A percentile compares a stretch with the other conserved stretches of the same genome.
Evolutionary conservation across 805 yeast species (phyloP).

Genomic region (Saccharomycopsis sp.): DNA sequence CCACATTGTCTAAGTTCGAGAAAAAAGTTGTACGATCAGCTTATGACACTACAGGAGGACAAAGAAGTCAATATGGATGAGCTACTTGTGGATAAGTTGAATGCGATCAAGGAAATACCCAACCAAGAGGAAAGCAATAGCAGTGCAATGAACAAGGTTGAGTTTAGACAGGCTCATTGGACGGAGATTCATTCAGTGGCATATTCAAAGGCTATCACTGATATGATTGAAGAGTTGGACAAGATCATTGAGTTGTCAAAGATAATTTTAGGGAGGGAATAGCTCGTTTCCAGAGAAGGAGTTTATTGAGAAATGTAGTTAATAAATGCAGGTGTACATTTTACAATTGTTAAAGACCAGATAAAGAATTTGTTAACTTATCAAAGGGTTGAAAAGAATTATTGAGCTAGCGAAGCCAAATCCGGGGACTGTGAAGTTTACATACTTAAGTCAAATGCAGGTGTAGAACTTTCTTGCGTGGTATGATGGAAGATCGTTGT

Average conservation of each 20-base stretch:
- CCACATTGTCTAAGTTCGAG: conserved; percentile 40
- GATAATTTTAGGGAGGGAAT: conserved; percentile 40
- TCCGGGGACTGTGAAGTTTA: too few species aligned
- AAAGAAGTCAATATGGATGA: background rate
- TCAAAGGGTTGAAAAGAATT: too few species aligned
- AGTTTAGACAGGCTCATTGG: conserved; percentile 34
- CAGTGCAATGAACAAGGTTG: background rate
- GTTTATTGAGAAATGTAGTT: too few species aligned
- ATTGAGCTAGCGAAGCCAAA: too few species aligned
- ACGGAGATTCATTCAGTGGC: conserved; percentile 43
- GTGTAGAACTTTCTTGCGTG: too few species aligned
- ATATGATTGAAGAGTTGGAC: conserved; percentile 38
- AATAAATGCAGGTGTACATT: too few species aligned
- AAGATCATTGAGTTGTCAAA: conserved; percentile 32
- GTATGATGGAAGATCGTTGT: too few species aligned
- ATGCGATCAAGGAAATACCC: conserved; percentile 4
- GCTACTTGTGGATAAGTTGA: background rate
- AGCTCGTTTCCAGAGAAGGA: conserved; percentile 7
- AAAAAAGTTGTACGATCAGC: conserved; percentile 36
- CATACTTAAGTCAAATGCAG: too few species aligned
- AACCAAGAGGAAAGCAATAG: conserved; percentile 3
- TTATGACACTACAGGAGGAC: conserved; percentile 28
- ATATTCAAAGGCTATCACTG: conserved; percentile 41
- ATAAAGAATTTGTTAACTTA: too few species aligned
- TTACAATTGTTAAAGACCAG: too few species aligned